Base-by-base conservation (phyloP, 2,329 filamentous ascomycete genomes). In the Talaromyces amestolkiae region DNA sequence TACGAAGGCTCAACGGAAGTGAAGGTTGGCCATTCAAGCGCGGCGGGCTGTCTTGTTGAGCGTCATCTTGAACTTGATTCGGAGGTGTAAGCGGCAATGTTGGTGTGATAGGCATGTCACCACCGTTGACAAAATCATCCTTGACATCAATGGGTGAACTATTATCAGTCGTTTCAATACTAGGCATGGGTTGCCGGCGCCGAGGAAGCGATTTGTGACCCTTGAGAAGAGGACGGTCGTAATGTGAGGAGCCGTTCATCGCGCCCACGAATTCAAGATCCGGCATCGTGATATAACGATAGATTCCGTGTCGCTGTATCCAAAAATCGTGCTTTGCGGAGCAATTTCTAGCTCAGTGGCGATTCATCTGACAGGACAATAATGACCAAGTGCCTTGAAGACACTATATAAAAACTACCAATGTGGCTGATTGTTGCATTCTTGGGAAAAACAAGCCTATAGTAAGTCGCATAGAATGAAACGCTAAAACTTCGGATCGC, bases 131-230 rank as follows among this genome's bases (percentile, higher is more conserved):
- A 47, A 70, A 66, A 64, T 69, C 67, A 68, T 69, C 71, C 72
- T 67, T 65, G 71, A 67, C 68, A 68, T 68, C 68, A 69, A 61
- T 9, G 68, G 71, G 63, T 65, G 71, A 65, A 71, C 68, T 68
- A 69, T 71, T 67, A 70, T 67, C 60, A 68, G 63, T 22, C 17
- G 59, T 72, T 68, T 41, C 68, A 60, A 65, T 68, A 59, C 8
- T 66, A 43, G 58, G 69, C 60, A 56, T 27, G 35, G 73, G 63
- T 68, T 77, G 72, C 66, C 72, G 72, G 67, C 72, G 76, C 68
- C 75, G 74, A 47, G 78, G 78, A 43, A 81, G 74, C 39, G 73
- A 66, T 70, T 80, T 81, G 70, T 80, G 78, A 68, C 78, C 73
- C 72, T 73, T 79, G 67, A 80, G 68, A 41, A 73, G 70, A 35